Base-by-base conservation (phyloP, 495 filamentous ascomycete genomes). In the Neurospora sp. region DNA sequence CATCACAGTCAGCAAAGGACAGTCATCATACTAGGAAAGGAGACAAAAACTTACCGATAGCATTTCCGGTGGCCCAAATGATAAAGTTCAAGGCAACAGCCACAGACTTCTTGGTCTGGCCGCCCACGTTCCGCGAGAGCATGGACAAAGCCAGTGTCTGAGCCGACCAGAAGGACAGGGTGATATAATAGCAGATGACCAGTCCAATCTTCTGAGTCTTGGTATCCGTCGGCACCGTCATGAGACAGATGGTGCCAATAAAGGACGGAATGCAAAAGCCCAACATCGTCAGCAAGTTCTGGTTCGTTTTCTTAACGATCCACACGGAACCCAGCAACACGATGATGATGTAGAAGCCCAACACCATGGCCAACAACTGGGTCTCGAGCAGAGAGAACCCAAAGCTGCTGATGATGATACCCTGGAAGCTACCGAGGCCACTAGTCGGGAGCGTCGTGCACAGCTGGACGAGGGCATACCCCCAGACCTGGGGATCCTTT, bases 311-410 rank as follows among this genome's bases (percentile, higher is more conserved):
- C 78, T 89, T 90, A 4, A 91, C 90, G 2, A 93, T 77, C 85
- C 85, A 92, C 2, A 89, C 85, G 1, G 88, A 90, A 4, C 82
- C 83, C 42, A 92, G 77, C 37, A 93, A 79, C 17, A 92, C 88
- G 39, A 90, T 86, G 72, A 91, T 90, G 74, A 93, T 92, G 73
- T 91, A 92, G 43, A 86, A 88, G 6, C 91, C 90, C 2, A 92
- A 81, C 6, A 92, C 90, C 89, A 93, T 93, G 21, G 90, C 87
- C 42, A 89, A 78, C 13, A 89, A 81, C 78, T 89, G 87, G 2
- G 88, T 88, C 74, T 89, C 82, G 17, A 88, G 80, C 10, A 79
- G 77, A 5, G 78, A 81, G 73, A 88, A 90, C 6, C 84, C 76
- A 70, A 90, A 84, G 72, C 80, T 80, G 48, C 81, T 82, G 75